Conservation (phyloP, 1,139 yeast species). For the Wickerhamomyces sp. region DNA sequence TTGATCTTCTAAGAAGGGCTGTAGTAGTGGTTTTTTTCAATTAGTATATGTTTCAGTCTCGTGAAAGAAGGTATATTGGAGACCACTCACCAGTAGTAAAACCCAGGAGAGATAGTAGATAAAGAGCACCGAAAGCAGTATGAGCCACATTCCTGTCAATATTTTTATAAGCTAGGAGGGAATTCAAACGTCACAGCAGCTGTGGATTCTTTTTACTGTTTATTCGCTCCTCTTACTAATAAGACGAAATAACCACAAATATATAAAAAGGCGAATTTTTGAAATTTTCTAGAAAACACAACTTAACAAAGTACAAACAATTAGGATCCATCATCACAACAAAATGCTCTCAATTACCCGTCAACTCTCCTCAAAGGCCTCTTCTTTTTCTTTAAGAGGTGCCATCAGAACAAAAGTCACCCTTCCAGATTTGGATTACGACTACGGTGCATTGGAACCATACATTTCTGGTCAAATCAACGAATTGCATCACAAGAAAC, state of each 20-base stretch:
- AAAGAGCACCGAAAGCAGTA: slow-evolving; percentile 6
- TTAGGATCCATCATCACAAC: neutral
- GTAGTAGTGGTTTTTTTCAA: neutral
- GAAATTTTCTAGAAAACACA: no score
- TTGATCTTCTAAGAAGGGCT: slow-evolving; percentile 61
- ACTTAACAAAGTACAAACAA: no score
- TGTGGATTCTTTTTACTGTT: no score
- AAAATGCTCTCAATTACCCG: neutral
- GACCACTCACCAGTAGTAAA: slow-evolving; percentile 10
- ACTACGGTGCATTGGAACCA: slow-evolving; percentile 87
- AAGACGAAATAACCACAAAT: no score
- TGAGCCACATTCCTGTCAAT: neutral
- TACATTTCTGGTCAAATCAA: slow-evolving; percentile 84
- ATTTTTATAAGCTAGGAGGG: no score
- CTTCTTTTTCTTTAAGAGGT: slow-evolving; percentile 10
- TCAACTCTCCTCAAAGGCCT: slow-evolving; percentile 9
- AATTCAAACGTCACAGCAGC: no score
- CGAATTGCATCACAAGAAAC: slow-evolving; percentile 87
- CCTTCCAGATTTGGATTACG: slow-evolving; percentile 85
- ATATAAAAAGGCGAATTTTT: no score
- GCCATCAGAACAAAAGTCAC: slow-evolving; percentile 56
- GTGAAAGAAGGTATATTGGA: neutral
- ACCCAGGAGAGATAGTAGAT: slow-evolving; percentile 15
- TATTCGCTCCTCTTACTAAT: no score
- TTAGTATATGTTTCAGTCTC: neutral